phyloP scores from a whole-genome alignment of 108 stramenopile genomes.

The Cylindrotheca fusiformis region DNA sequence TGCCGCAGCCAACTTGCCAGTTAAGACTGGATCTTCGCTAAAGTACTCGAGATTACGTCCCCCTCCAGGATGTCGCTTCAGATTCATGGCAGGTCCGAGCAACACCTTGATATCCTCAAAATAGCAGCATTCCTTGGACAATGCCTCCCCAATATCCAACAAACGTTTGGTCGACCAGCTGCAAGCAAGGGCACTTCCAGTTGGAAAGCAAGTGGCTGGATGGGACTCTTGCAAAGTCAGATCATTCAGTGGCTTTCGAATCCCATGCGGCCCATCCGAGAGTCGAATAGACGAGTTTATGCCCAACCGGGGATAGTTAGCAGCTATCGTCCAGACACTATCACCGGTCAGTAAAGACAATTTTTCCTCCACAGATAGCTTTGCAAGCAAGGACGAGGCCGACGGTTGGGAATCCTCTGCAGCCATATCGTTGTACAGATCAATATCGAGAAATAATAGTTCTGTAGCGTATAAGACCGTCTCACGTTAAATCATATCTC shows the following conservation, averaged over 20 bases:
- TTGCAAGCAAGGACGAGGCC: neutral
- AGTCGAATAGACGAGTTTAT: slow-evolving; percentile 12
- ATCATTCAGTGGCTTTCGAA: slow-evolving; percentile 42
- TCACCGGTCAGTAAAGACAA: slow-evolving; percentile 25
- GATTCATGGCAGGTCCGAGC: slow-evolving; percentile 65
- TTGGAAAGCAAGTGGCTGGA: slow-evolving; percentile 56
- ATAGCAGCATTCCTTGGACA: slow-evolving; percentile 35
- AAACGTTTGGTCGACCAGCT: slow-evolving; percentile 32
- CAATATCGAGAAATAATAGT: neutral
- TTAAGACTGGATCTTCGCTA: slow-evolving; percentile 70
- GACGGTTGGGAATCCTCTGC: neutral
- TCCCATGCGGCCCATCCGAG: slow-evolving; percentile 55
- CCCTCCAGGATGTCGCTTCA: slow-evolving; percentile 52
- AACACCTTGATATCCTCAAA: slow-evolving; percentile 33
- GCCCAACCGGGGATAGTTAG: neutral
- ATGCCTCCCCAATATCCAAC: slow-evolving; percentile 28
- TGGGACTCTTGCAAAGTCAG: slow-evolving; percentile 27
- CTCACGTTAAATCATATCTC: too few species aligned
- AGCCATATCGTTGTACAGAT: neutral
- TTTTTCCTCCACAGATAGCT: slow-evolving; percentile 28
- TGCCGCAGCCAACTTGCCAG: slow-evolving; percentile 39
- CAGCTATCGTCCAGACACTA: slow-evolving; percentile 29
- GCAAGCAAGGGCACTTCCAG: slow-evolving; percentile 37
- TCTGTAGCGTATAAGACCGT: too few species aligned
- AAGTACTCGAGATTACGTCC: slow-evolving; percentile 74